A percentile compares a stretch with the other conserved stretches of the same genome.
These are phyloP conservation scores for Alternaria metachromatica DNA, from an alignment of 2,329 filamentous ascomycete genomes.

Conservation along the genomic window DNA sequence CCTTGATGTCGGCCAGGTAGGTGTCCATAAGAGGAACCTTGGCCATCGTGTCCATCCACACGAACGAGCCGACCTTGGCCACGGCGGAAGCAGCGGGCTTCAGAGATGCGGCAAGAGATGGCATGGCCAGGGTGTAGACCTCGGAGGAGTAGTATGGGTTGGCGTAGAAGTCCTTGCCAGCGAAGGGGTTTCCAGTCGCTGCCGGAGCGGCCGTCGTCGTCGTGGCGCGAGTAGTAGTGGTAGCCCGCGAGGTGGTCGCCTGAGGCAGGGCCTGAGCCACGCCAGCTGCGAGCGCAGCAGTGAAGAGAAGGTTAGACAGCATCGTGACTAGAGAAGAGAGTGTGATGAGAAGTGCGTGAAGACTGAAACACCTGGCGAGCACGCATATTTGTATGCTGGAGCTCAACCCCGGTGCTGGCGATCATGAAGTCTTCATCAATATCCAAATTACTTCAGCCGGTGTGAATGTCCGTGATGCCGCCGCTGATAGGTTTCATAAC, in stretches of 20 bases:
- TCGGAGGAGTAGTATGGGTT: conserved; percentile 63
- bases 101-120: conserved; percentile 63
- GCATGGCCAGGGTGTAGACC: conserved; percentile 64
- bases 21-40: conserved; percentile 59
- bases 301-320: conserved; percentile 26
- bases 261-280: conserved; percentile 30
- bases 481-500: conserved; percentile 3
- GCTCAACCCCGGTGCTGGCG: conserved; percentile 2
- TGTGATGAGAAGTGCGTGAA: conserved; percentile 8
- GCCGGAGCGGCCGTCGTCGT: conserved; percentile 17
- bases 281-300: conserved; percentile 32
- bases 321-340: conserved; percentile 15
- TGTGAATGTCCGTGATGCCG: conserved; percentile 21
- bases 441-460: conserved; percentile 24
- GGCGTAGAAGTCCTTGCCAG: conserved; percentile 58
- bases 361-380: not conserved
- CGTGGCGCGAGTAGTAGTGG: conserved; percentile 16
- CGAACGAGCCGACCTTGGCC: conserved; percentile 59
- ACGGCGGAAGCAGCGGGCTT: conserved; percentile 58
- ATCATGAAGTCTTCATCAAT: conserved; percentile 23
- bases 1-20: conserved; percentile 57
- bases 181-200: conserved; percentile 57
- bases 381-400: conserved; percentile 23
- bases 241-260: conserved; percentile 18
- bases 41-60: conserved; percentile 60